A percentile compares a stretch with the other conserved stretches of the same genome.
Evolutionary conservation across 2,329 filamentous ascomycete species (phyloP).

Genomic region (Parascedosporium putredinis): DNA sequence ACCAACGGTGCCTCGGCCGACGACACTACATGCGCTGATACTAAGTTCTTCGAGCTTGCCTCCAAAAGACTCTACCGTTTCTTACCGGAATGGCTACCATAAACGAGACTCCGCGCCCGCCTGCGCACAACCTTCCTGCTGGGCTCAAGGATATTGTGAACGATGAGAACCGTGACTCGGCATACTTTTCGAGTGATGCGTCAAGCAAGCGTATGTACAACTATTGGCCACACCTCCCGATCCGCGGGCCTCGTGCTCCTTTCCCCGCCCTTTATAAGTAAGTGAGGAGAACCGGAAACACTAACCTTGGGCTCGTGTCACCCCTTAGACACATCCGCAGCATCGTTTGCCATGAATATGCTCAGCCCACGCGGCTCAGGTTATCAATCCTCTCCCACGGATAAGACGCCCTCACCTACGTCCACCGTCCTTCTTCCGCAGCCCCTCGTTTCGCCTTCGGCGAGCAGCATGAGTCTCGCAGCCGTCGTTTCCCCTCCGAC

Average conservation of each 20-base stretch:
- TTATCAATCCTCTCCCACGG: slow-evolving; percentile 40
- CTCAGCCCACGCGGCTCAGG: slow-evolving; percentile 31
- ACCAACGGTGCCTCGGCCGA: not conserved
- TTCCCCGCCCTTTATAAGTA: not conserved
- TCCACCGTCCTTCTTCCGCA: slow-evolving; percentile 38
- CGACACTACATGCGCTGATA: not conserved
- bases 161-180: slow-evolving; percentile 29
- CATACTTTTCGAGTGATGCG: slow-evolving; percentile 15
- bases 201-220: slow-evolving; percentile 17
- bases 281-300: not conserved
- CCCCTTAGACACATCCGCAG: slow-evolving; percentile 37
- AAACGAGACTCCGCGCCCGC: not conserved
- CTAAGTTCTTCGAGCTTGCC: not conserved
- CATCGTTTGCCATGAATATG: slow-evolving; percentile 27
- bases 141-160: slow-evolving; percentile 42
- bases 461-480: slow-evolving; percentile 54
- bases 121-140: slow-evolving; percentile 19
- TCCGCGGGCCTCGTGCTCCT: too few species aligned
- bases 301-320: not conserved
- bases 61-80: not conserved
- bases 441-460: slow-evolving; percentile 42
- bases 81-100: not conserved
- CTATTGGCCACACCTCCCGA: too few species aligned
- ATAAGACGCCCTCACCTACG: slow-evolving; percentile 50
- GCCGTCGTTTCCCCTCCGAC: slow-evolving; percentile 54